phyloP scores from a whole-genome alignment of 208 protist genomes.

The Crithidia acanthocephali region DNA sequence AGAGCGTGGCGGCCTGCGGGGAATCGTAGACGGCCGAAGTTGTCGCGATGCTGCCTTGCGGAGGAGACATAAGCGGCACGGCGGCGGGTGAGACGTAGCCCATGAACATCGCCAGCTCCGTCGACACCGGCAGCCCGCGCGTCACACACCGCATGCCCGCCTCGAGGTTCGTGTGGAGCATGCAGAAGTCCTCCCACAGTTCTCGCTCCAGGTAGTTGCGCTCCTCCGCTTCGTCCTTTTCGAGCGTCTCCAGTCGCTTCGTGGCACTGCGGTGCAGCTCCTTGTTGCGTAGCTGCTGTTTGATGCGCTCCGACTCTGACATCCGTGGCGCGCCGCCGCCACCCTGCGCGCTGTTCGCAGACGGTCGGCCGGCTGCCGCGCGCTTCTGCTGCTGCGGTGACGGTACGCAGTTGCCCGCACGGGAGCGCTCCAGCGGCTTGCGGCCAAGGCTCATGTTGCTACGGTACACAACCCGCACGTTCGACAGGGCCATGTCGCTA shows the following conservation, averaged over 20 bases:
- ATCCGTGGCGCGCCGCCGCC: not conserved
- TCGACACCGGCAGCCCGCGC: constrained; percentile 8
- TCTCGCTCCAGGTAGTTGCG: constrained; percentile 43
- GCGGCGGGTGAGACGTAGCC: constrained; percentile 13
- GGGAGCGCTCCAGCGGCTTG: constrained; percentile 27
- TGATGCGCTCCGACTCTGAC: constrained; percentile 45
- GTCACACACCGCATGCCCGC: constrained; percentile 19
- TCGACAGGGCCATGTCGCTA: constrained; percentile 65
- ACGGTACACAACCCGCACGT: constrained; percentile 52
- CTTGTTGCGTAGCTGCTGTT: constrained; percentile 51
- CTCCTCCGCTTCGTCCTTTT: constrained; percentile 37
- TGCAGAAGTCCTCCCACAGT: constrained; percentile 23
- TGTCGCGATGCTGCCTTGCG: not conserved
- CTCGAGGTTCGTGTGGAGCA: constrained; percentile 23
- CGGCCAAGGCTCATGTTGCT: constrained; percentile 47
- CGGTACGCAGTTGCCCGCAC: constrained; percentile 7
- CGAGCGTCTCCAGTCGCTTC: constrained; percentile 37
- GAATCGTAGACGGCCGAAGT: not conserved
- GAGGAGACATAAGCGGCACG: constrained; percentile 4
- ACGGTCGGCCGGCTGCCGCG: not conserved
- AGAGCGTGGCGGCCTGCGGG: not conserved
- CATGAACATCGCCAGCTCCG: constrained; percentile 20
- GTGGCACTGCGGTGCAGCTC: constrained; percentile 36
- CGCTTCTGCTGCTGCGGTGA: constrained; percentile 1
- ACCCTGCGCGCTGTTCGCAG: not conserved